Base-by-base conservation (phyloP, 176 grass and related monocot genomes). In the Triticum aestivum region DNA sequence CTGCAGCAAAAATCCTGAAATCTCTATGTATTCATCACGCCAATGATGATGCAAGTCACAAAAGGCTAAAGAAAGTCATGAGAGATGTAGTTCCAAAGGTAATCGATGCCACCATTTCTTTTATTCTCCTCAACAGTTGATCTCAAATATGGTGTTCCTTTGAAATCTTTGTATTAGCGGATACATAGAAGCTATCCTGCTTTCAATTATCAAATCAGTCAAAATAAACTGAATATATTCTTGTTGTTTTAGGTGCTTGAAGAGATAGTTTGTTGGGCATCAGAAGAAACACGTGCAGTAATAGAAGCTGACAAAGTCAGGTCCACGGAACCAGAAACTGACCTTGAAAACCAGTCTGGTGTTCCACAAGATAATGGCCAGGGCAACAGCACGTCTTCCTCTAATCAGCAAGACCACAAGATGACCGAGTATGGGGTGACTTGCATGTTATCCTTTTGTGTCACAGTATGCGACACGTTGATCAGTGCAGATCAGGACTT, bases 391-490 rank as follows among this genome's bases (percentile, higher is more conserved):
- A 3, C n/a, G 1, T 3, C 23, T 47, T 44, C 13, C 5, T 11
- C 11, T 51, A 24, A 11, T 13, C 12, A 8, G 39, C 42, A 5
- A 27, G 7, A 51, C 0, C 0, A 0, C 1, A 26, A 49, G 6
- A 0, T 78, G 18, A 0, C 0, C 10, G 4, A 39, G 1, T 1
- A 29, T 64, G 18, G 0, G 0, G 61, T 13, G 10, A 11, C 0
- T 64, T 11, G 10, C 8, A 1, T 62, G 0, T 24, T 79, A 13
- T 79, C 59, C 0, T 3, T 64, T 1, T 24, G 11, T 26, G 56
- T 64, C 5, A 42, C 35, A 7, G 23, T 44, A 26, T 42, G 5
- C 0, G 7, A 26, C n/a, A 79, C 0, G 5, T 42, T 63, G 12
- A 63, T 64, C 6, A 18, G 13, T 6, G 58, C 11, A 2, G 11